phyloP scores from a whole-genome alignment of 768 basidiomycete genomes.

The Russula abietina region DNA sequence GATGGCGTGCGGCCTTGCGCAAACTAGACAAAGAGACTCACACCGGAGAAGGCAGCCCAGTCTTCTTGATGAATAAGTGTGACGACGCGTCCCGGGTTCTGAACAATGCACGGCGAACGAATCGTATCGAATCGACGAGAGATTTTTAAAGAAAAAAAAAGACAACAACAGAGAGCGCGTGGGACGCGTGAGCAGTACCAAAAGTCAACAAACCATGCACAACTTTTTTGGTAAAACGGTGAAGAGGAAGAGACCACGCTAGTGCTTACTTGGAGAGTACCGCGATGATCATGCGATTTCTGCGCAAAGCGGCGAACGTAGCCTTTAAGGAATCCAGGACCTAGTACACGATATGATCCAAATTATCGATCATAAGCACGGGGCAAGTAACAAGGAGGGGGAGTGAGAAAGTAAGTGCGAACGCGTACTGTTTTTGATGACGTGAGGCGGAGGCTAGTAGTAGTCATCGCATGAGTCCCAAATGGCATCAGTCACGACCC shows the following conservation, averaged over 20 bases:
- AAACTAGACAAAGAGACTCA: constrained; percentile 32
- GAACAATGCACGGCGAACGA: not conserved
- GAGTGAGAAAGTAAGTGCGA: not conserved
- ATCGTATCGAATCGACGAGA: not conserved
- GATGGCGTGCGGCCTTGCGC: not conserved
- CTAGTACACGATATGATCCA: too few species aligned
- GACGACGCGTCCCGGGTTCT: constrained; percentile 86
- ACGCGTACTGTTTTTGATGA: constrained; percentile 54
- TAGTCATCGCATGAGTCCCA: not conserved
- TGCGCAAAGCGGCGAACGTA: constrained; percentile 89
- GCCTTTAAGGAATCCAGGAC: constrained; percentile 80
- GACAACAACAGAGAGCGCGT: not conserved
- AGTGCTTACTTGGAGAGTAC: constrained; percentile 64
- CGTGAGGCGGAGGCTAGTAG: constrained; percentile 74
- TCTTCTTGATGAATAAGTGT: constrained; percentile 85
- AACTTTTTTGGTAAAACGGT: not conserved
- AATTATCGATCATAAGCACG: too few species aligned
- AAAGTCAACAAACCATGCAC: not conserved
- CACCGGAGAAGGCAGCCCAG: constrained; percentile 74
- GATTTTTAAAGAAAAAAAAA: too few species aligned
- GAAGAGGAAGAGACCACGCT: not conserved
- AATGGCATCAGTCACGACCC: too few species aligned
- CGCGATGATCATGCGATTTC: constrained; percentile 87
- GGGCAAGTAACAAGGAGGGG: not conserved
- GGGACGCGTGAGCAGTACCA: not conserved